phyloP scores from a whole-genome alignment of 345 rosid species.

The Citrus australasica region DNA sequence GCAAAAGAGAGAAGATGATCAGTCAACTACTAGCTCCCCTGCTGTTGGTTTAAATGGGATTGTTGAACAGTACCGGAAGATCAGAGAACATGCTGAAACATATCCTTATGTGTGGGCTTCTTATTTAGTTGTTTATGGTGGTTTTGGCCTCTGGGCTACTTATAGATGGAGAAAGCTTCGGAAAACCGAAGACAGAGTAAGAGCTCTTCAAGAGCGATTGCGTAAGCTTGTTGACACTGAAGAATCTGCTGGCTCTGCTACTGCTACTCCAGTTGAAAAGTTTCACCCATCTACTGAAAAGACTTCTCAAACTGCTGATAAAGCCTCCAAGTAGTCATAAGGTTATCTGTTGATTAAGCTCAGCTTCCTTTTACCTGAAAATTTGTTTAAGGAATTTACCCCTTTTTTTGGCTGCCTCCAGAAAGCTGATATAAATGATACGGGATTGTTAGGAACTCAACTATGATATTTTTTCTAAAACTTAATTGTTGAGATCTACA shows the following conservation, averaged over 20 bases:
- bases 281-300: slow-evolving; percentile 19
- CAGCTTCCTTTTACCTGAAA: not conserved
- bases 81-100: slow-evolving; percentile 73
- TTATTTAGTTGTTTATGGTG: slow-evolving; percentile 78
- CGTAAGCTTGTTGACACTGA: slow-evolving; percentile 53
- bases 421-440: not conserved
- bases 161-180: slow-evolving; percentile 89
- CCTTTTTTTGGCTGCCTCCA: not conserved
- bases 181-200: slow-evolving; percentile 82
- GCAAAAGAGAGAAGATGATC: slow-evolving; percentile 34
- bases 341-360: not conserved
- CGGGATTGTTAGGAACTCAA: not conserved
- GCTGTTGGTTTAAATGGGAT: slow-evolving; percentile 34
- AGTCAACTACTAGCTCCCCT: slow-evolving; percentile 22
- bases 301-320: slow-evolving; percentile 3
- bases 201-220: slow-evolving; percentile 66
- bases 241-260: slow-evolving; percentile 38
- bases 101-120: slow-evolving; percentile 96
- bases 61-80: slow-evolving; percentile 50
- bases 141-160: slow-evolving; percentile 61
- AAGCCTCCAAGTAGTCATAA: slow-evolving; percentile 3
- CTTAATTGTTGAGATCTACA: not conserved
- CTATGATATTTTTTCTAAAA: no score
- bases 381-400: not conserved
- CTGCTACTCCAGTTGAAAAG: slow-evolving; percentile 29